phyloP scores from a whole-genome alignment of 2,329 filamentous ascomycete species.

The Orbilia brochopaga region DNA sequence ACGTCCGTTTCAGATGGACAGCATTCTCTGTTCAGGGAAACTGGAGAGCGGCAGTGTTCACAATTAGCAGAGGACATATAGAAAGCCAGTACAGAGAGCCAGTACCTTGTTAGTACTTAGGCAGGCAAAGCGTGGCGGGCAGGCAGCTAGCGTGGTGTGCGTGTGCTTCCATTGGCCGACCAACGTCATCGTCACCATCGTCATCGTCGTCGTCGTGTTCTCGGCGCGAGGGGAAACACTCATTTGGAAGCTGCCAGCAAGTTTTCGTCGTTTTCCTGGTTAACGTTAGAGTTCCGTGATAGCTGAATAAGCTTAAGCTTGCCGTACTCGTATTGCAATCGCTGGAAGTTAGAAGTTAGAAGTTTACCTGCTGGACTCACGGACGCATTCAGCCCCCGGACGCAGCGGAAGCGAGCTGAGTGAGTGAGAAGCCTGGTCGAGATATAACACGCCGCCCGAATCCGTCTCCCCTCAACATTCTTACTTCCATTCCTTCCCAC shows the following conservation, averaged over 20 bases:
- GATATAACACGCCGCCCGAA: not conserved
- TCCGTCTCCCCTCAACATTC: not conserved
- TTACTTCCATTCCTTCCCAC: not conserved
- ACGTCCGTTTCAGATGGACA: not conserved
- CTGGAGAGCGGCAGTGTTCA: no score
- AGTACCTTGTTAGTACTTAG: no score
- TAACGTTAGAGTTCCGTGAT: not conserved
- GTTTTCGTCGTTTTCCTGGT: not conserved
- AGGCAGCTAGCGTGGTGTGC: not conserved
- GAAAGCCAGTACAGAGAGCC: no score
- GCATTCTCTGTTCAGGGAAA: not conserved
- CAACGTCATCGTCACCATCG: slow-evolving; percentile 8
- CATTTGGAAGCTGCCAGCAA: not conserved
- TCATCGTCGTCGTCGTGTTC: not conserved
- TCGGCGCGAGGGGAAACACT: not conserved
- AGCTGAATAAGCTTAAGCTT: not conserved
- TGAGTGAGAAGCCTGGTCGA: not conserved
- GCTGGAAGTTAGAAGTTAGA: no score
- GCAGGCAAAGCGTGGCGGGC: not conserved
- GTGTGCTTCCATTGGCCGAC: not conserved
- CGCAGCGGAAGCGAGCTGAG: slow-evolving; percentile 1
- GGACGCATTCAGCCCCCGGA: slow-evolving; percentile 2
- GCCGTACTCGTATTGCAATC: no score
- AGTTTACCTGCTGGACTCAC: not conserved
- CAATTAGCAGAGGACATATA: no score